Evolutionary conservation across 306 rosid species (phyloP).

Genomic region (Dryas octopetala): DNA sequence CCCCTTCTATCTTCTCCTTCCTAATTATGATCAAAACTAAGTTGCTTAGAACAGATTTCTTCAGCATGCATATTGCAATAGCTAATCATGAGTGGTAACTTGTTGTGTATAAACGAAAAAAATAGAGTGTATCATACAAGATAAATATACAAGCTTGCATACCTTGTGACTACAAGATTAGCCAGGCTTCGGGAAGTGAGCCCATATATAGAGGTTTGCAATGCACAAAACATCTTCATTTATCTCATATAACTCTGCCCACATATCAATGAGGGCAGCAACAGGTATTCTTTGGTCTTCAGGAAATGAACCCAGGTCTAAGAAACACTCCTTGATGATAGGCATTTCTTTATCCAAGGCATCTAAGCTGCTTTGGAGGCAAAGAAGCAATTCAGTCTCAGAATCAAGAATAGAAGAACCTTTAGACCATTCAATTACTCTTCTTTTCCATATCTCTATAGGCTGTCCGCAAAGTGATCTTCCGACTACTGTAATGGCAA

Average conservation of each 20-base stretch:
- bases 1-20: conserved; percentile 22
- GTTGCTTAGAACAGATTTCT: neutral
- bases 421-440: conserved; percentile 21
- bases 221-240: conserved; percentile 40
- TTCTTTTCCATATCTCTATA: conserved; percentile 27
- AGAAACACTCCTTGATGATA: conserved; percentile 48
- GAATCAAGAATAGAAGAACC: conserved; percentile 36
- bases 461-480: conserved; percentile 33
- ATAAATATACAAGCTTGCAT: neutral
- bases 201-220: conserved; percentile 36
- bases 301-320: conserved; percentile 64
- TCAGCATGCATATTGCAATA: neutral
- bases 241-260: conserved; percentile 41
- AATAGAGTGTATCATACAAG: conserved; percentile 34
- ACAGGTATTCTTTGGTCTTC: conserved; percentile 58
- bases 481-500: conserved; percentile 44
- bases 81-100: neutral
- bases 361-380: conserved; percentile 47
- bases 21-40: conserved; percentile 26
- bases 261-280: no score
- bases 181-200: conserved; percentile 37
- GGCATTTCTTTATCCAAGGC: conserved; percentile 21
- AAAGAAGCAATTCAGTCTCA: conserved; percentile 16
- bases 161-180: conserved; percentile 18
- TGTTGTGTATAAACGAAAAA: conserved; percentile 38